Evolutionary conservation across 1,284 basidiomycete genomes (phyloP), one percentile per base, ranked within the genome.

Genomic region (Exobasidium rhododendri): DNA sequence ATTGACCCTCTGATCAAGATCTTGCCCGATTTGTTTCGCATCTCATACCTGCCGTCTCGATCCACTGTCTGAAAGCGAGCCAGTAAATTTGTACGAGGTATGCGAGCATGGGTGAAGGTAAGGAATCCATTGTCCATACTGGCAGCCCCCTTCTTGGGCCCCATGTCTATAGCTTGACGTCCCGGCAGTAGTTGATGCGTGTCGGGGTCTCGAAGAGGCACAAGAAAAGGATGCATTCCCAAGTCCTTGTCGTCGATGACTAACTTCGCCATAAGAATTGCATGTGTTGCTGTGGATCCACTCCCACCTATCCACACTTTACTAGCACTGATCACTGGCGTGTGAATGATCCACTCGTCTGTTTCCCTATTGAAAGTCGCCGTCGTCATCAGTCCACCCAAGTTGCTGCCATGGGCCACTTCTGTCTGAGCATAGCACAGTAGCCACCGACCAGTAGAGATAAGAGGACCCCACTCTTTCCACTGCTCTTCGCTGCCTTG

Each of bases 181-280:
- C 70, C 70, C 1, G 67, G 69, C 5, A 73, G 60, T 17, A 69
- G 53, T 22, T 64, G 63, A 56, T 73, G 71, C 20, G 68, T 62
- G 44, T 67, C 22, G 26, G 68, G 67, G 28, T 68, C 68, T 54
- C 71, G 65, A 20, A 73, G 61, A 17, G 66, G 69, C 1, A 73
- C 70, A n/a, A 73, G 61, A 65, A 73, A 72, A 14, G 71, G 71
- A 51, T 73, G 71, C 71, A 72, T 72, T 54, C 71, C 70, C 47
- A 62, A 64, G n/a, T 62, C 58, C 40, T 70, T 71, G 50, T 31
- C 56, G 20, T 60, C 56, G 58, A 73, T 70, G 54, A 70, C 56
- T 30, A 73, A 51, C 45, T 72, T 66, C 49, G 71, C 71, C 69
- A 71, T 71, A 4, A 73, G 67, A 4, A 73, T 59, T 35, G 65